Conservation (phyloP, 2,329 filamentous ascomycete genomes). For the Penicillium oxalicum region DNA sequence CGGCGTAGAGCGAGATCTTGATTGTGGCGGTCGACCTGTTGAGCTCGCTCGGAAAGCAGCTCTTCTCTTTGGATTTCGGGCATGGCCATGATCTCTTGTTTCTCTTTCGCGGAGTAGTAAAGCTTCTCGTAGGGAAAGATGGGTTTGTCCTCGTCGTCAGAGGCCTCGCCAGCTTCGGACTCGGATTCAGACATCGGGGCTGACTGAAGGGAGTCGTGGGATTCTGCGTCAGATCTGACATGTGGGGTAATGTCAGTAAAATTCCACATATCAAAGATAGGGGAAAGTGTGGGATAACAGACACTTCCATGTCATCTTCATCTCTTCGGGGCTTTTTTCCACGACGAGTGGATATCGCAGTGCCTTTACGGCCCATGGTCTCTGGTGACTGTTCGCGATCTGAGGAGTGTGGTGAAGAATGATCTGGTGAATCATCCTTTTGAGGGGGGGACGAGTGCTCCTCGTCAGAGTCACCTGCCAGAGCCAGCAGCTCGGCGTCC, state of each 20-base stretch:
- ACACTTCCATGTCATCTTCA: slow-evolving; percentile 80
- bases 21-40: slow-evolving; percentile 72
- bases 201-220: slow-evolving; percentile 69
- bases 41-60: slow-evolving; percentile 78
- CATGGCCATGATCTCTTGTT: slow-evolving; percentile 72
- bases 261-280: slow-evolving; percentile 2
- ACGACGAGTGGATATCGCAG: slow-evolving; percentile 33
- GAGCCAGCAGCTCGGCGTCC: slow-evolving; percentile 87
- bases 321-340: slow-evolving; percentile 51
- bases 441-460: slow-evolving; percentile 50
- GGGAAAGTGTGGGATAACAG: slow-evolving; percentile 41
- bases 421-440: slow-evolving; percentile 50
- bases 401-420: slow-evolving; percentile 47
- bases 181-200: slow-evolving; percentile 87
- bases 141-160: slow-evolving; percentile 45
- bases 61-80: slow-evolving; percentile 88
- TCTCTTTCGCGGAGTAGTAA: slow-evolving; percentile 68
- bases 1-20: slow-evolving; percentile 78
- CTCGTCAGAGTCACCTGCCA: slow-evolving; percentile 65
- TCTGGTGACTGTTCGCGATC: slow-evolving; percentile 31
- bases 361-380: slow-evolving; percentile 45
- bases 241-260: slow-evolving; percentile 8
- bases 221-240: slow-evolving; percentile 60
- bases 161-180: slow-evolving; percentile 61
- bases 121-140: slow-evolving; percentile 82